Conservation (phyloP, 305 asterid species). For the Plantago coronopus region DNA sequence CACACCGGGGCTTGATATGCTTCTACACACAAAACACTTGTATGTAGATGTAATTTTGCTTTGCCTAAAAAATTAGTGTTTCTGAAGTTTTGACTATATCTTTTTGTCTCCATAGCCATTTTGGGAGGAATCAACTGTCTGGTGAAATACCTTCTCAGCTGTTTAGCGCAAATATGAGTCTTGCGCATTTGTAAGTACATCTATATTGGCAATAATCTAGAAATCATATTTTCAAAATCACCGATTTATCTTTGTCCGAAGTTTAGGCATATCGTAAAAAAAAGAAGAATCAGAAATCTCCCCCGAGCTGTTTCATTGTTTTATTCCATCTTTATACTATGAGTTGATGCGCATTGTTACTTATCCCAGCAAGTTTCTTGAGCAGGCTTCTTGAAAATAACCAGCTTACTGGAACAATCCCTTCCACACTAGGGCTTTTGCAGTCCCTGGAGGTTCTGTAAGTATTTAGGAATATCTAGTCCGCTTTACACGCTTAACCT, state of each 20-base stretch:
- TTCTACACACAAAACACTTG: slow-evolving; percentile 66
- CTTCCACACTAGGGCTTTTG: slow-evolving; percentile 59
- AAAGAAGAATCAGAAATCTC: too few relatives aligned
- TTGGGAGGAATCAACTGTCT: slow-evolving; percentile 64
- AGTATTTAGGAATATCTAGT: slow-evolving; percentile 37
- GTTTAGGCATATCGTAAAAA: too few relatives aligned
- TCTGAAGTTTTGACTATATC: too few relatives aligned
- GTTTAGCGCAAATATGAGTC: slow-evolving; percentile 50
- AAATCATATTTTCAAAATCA: too few relatives aligned
- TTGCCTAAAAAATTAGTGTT: neutral
- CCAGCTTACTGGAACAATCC: slow-evolving; percentile 55
- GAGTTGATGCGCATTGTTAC: neutral
- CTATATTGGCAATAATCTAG: neutral
- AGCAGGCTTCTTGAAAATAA: slow-evolving; percentile 77
- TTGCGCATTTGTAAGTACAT: slow-evolving; percentile 70
- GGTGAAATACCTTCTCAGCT: slow-evolving; percentile 68
- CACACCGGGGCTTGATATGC: slow-evolving; percentile 81
- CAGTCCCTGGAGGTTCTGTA: slow-evolving; percentile 65
- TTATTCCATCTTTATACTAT: too few relatives aligned
- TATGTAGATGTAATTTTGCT: slow-evolving; percentile 27
- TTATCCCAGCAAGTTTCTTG: slow-evolving; percentile 18
- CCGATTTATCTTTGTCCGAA: neutral
- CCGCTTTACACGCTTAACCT: neutral
- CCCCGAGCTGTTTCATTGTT: too few relatives aligned
- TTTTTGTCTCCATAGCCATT: slow-evolving; percentile 50